These are phyloP conservation scores for Kernera saxatilis DNA, from an alignment of 345 rosid species.

Conservation along the genomic window DNA sequence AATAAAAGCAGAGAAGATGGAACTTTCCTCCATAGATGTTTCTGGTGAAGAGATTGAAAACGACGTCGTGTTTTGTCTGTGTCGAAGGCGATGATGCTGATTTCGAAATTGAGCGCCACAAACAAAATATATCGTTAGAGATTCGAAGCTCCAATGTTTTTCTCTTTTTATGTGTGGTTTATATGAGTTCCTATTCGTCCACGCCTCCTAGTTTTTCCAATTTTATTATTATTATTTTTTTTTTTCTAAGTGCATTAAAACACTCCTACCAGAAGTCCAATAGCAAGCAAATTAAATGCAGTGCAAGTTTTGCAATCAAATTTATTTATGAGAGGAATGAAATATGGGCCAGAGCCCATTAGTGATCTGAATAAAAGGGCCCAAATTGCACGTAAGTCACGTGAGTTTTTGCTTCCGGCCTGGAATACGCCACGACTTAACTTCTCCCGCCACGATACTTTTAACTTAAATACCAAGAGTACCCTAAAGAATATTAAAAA, in stretches of 20 bases:
- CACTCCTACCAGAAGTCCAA: neutral
- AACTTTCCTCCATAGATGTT: constrained; percentile 9
- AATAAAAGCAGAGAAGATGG: neutral
- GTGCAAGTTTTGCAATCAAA: neutral
- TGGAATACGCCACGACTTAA: constrained; percentile 17
- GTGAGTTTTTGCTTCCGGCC: neutral
- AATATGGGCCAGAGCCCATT: neutral
- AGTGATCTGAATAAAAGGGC: neutral
- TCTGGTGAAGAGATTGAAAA: constrained; percentile 18
- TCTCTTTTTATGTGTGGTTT: constrained; percentile 2
- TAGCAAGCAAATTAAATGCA: neutral
- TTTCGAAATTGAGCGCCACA: constrained; percentile 33
- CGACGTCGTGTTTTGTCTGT: constrained; percentile 20
- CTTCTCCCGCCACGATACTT: constrained; percentile 23
- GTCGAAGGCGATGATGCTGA: neutral
- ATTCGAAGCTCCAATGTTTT: neutral
- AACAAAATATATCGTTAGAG: neutral
- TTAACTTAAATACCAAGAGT: neutral
- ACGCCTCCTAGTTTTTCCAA: constrained; percentile 5
- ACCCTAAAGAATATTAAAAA: neutral
- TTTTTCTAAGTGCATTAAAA: too few relatives aligned
- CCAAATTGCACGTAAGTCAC: neutral
- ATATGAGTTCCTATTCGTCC: constrained; percentile 14
- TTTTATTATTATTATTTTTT: too few relatives aligned
- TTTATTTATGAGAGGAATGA: neutral